Conservation (phyloP, 2,329 filamentous ascomycete species). For the Stemphylium vesicarium region DNA sequence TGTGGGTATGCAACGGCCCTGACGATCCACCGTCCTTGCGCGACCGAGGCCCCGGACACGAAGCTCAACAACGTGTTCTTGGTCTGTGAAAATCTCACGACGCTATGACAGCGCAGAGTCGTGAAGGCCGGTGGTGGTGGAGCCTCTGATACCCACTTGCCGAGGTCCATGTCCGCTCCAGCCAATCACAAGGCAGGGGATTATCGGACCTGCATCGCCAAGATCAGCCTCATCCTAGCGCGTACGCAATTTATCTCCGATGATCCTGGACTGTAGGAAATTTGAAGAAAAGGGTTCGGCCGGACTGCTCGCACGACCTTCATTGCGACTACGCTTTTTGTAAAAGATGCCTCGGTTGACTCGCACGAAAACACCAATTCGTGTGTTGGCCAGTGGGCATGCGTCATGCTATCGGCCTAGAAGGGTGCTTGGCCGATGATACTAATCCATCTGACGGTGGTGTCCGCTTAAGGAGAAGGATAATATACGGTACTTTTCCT, state of each 20-base stretch:
- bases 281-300: conserved; percentile 9
- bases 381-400: conserved; percentile 3
- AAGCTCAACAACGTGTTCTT: neutral
- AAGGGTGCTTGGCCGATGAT: neutral
- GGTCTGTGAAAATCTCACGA: conserved; percentile 3
- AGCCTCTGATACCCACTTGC: conserved; percentile 8
- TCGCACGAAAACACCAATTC: neutral
- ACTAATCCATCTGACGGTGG: neutral
- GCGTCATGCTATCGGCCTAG: conserved; percentile 1
- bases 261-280: neutral
- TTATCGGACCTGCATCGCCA: neutral
- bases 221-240: neutral
- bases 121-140: neutral
- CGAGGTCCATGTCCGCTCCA: conserved; percentile 1
- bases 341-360: neutral
- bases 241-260: neutral
- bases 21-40: conserved; percentile 1
- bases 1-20: conserved; percentile 6
- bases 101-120: conserved; percentile 6
- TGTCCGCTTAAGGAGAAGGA: neutral
- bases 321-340: neutral
- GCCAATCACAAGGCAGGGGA: conserved; percentile 6
- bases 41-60: conserved; percentile 8
- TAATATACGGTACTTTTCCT: neutral
- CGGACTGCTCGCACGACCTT: conserved; percentile 11